These are phyloP conservation scores for Millerago galiae DNA, from an alignment of 805 yeast genomes.

Conservation along the genomic window DNA sequence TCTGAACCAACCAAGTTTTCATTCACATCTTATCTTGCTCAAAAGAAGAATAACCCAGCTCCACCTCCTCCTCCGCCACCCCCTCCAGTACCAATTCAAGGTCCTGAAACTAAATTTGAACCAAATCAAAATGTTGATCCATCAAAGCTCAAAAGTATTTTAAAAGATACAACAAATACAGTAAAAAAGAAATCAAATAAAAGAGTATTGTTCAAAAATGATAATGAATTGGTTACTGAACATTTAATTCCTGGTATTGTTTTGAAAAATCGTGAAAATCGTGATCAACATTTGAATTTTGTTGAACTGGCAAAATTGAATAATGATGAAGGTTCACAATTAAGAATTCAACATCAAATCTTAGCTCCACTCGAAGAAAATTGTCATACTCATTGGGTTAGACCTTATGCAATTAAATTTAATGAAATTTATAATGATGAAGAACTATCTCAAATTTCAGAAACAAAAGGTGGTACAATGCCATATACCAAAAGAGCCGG, in stretches of 20 bases:
- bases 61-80: background rate
- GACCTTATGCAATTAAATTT: conserved; percentile 1
- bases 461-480: conserved; percentile 3
- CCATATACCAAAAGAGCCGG: background rate
- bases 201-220: conserved; percentile 2
- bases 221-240: background rate
- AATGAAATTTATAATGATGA: background rate
- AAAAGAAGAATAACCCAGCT: background rate
- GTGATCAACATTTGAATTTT: no score
- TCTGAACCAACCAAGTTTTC: background rate
- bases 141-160: background rate
- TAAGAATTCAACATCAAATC: background rate
- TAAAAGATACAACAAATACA: background rate
- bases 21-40: background rate
- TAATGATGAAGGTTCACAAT: background rate
- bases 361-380: background rate
- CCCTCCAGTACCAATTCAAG: background rate
- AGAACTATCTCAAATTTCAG: background rate
- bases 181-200: background rate
- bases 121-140: background rate
- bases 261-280: background rate
- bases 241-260: background rate
- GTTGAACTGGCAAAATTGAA: no score
- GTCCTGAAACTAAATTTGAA: background rate
- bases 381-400: conserved; percentile 1